A percentile compares a stretch with the other conserved stretches of the same genome.
These are phyloP conservation scores for Agaricus sinodeliciosus DNA, from an alignment of 768 basidiomycete species.

Conservation along the genomic window DNA sequence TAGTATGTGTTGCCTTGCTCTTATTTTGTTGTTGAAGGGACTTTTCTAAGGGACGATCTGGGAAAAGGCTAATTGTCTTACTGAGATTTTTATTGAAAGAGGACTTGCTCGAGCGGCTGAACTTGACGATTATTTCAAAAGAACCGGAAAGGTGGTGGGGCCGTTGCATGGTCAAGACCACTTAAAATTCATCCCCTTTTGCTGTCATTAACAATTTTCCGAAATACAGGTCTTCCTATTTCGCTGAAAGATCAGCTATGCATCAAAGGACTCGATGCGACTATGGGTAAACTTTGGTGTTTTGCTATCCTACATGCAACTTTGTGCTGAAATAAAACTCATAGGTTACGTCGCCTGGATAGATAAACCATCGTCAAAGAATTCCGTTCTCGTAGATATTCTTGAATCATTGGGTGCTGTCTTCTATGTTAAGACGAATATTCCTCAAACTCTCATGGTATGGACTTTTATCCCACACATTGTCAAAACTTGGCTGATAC, in stretches of 20 bases:
- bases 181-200: constrained; percentile 6
- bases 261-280: constrained; percentile 63
- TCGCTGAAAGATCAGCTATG: constrained; percentile 72
- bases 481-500: not conserved
- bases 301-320: not conserved
- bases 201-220: too few species aligned
- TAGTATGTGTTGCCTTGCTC: constrained; percentile 38
- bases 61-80: constrained; percentile 68
- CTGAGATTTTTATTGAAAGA: constrained; percentile 75
- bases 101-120: constrained; percentile 58
- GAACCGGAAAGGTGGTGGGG: constrained; percentile 60
- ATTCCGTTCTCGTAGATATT: constrained; percentile 60
- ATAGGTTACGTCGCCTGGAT: constrained; percentile 72
- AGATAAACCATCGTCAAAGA: constrained; percentile 48
- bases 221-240: constrained; percentile 43
- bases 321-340: not conserved
- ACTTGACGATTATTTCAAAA: constrained; percentile 55
- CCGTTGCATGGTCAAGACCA: constrained; percentile 53
- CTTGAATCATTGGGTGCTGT: constrained; percentile 65
- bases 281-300: constrained; percentile 40
- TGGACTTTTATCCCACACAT: not conserved
- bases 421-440: constrained; percentile 64
- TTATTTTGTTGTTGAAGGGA: not conserved
- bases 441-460: constrained; percentile 78
- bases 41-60: not conserved